A percentile compares a stretch with the other conserved stretches of the same genome.
Conservation (phyloP, 306 rosid genomes). For the Vigna mungo region DNA sequence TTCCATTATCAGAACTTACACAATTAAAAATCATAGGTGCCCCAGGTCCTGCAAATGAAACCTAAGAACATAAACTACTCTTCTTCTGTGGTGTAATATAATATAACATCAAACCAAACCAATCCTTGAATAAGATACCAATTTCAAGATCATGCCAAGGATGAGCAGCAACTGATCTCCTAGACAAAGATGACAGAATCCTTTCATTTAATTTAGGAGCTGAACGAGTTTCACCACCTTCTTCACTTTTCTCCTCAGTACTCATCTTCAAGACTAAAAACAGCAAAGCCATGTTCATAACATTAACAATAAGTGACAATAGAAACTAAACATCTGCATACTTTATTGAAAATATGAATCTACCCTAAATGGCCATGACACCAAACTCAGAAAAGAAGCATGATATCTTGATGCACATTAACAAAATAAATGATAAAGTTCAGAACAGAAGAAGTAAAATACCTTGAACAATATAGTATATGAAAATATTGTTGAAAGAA, state of each 20-base stretch:
- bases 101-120: not conserved
- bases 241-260: constrained; percentile 5
- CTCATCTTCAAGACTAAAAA: constrained; percentile 57
- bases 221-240: constrained; percentile 31
- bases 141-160: constrained; percentile 99
- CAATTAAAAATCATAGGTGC: constrained; percentile 81
- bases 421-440: not conserved
- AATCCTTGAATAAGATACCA: constrained; percentile 49
- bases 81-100: constrained; percentile 1
- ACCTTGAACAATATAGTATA: constrained; percentile 44
- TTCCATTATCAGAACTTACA: constrained; percentile 58
- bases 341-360: not conserved
- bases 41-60: constrained; percentile 71
- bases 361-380: not conserved
- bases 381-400: constrained; percentile 22
- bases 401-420: constrained; percentile 19
- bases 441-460: constrained; percentile 28
- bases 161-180: constrained; percentile 95
- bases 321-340: constrained; percentile 1
- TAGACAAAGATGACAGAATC: constrained; percentile 89
- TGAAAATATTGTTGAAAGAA: not conserved
- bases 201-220: constrained; percentile 82
- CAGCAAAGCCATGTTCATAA: not conserved
- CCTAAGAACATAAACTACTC: constrained; percentile 34
- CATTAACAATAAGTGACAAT: not conserved